A percentile compares a stretch with the other conserved stretches of the same genome.
Conservation (phyloP, 129 eudicot genomes). For the Arctium lappa region DNA sequence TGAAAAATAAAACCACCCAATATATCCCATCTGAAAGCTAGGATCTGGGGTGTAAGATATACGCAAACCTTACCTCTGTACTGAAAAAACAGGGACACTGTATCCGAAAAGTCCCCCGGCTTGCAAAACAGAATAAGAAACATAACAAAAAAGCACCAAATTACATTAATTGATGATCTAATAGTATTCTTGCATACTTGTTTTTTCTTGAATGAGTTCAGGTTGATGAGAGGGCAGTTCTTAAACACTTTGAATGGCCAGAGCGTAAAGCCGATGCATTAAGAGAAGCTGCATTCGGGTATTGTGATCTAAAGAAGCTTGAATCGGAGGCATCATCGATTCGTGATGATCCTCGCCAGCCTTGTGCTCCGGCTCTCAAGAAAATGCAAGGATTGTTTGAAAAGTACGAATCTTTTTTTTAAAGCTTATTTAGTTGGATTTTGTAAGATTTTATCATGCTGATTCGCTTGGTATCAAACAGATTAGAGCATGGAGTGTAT, state of each 20-base stretch:
- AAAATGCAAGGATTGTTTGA: slow-evolving; percentile 95
- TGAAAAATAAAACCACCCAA: too few species aligned
- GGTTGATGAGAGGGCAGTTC: slow-evolving; percentile 99
- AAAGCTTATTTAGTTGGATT: not conserved
- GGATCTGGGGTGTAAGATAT: not conserved
- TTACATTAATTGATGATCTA: not conserved
- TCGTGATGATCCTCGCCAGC: slow-evolving; percentile 72
- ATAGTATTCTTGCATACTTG: not conserved
- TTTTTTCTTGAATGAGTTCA: slow-evolving; percentile 15
- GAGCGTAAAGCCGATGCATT: slow-evolving; percentile 91
- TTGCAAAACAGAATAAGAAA: too few species aligned
- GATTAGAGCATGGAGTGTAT: slow-evolving; percentile 89
- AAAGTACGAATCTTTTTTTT: slow-evolving; percentile 43
- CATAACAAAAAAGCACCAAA: not conserved
- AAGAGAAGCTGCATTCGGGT: slow-evolving; percentile 97
- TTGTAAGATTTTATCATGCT: not conserved
- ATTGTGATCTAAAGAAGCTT: slow-evolving; percentile 80
- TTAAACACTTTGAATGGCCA: slow-evolving; percentile 96
- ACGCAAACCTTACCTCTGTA: not conserved
- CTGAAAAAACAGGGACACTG: too few species aligned
- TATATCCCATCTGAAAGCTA: not conserved
- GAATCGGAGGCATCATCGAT: slow-evolving; percentile 77
- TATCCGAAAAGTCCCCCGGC: too few species aligned
- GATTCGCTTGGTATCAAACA: slow-evolving; percentile 19
- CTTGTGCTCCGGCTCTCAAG: slow-evolving; percentile 74